These are phyloP conservation scores for Vigna mungo DNA, from an alignment of 306 rosid species.

Conservation along the genomic window DNA sequence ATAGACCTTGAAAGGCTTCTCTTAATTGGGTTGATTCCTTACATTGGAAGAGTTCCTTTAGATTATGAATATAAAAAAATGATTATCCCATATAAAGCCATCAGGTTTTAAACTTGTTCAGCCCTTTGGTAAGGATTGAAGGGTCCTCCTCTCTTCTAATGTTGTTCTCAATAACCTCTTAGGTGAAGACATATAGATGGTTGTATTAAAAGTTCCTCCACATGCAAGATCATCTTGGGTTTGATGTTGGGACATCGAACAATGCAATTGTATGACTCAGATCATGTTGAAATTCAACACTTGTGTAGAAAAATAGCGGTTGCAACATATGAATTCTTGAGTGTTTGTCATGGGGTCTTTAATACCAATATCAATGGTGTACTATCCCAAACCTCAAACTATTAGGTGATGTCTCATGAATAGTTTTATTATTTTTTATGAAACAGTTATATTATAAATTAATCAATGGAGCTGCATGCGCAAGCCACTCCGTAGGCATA, in stretches of 20 bases:
- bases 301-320: neutral
- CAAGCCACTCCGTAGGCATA: neutral
- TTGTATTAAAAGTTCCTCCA: neutral
- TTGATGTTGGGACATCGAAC: neutral
- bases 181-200: neutral
- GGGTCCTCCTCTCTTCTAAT: neutral
- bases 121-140: neutral
- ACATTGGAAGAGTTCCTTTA: neutral
- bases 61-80: neutral
- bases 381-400: constrained; percentile 17
- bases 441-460: neutral
- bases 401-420: neutral
- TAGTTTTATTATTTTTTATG: neutral
- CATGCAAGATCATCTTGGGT: neutral
- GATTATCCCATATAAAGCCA: neutral
- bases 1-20: too few species aligned
- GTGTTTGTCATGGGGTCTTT: neutral
- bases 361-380: neutral
- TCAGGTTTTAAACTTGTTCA: constrained; percentile 1
- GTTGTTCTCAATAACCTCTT: neutral
- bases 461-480: constrained; percentile 6
- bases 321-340: neutral
- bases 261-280: neutral
- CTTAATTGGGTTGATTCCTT: neutral
- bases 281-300: constrained; percentile 13